Conservation (phyloP, 805 yeast genomes). For the Debaryomyces prosopidis region DNA sequence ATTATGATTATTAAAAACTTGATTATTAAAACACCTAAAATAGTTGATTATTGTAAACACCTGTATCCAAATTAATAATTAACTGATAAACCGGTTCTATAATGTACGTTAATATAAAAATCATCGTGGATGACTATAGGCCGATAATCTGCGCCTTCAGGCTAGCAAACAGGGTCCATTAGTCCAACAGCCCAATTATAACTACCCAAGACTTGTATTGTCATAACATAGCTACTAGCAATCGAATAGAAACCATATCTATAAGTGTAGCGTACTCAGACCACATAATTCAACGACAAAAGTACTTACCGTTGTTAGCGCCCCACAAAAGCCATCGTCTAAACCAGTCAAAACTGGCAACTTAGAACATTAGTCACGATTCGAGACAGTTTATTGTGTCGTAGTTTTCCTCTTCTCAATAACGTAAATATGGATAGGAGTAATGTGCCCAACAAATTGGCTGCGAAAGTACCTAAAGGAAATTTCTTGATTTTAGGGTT, state of each 20-base stretch:
- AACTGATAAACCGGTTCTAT: too few species aligned
- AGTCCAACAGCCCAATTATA: constrained; percentile 68
- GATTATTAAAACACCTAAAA: too few species aligned
- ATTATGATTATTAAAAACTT: too few species aligned
- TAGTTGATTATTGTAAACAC: too few species aligned
- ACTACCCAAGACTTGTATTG: constrained; percentile 66
- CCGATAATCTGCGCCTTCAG: too few species aligned
- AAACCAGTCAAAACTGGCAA: constrained; percentile 59
- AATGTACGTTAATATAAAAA: too few species aligned
- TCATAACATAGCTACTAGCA: constrained; percentile 44
- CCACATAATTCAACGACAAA: constrained; percentile 65
- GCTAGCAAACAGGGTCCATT: constrained; percentile 19
- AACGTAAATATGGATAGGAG: constrained; percentile 46
- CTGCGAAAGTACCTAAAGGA: constrained; percentile 53
- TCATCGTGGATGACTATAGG: too few species aligned
- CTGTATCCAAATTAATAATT: too few species aligned
- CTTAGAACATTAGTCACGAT: constrained; percentile 32
- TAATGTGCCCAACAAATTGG: constrained; percentile 49
- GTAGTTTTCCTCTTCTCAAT: constrained; percentile 43
- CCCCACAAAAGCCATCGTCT: constrained; percentile 69
- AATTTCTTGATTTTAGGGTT: constrained; percentile 48
- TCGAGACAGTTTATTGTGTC: constrained; percentile 12
- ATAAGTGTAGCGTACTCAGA: constrained; percentile 32
- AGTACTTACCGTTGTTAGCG: constrained; percentile 74
- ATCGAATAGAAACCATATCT: constrained; percentile 54